Evolutionary conservation across 1,139 yeast species (phyloP).

Genomic region (Geotrichum aggregatum): DNA sequence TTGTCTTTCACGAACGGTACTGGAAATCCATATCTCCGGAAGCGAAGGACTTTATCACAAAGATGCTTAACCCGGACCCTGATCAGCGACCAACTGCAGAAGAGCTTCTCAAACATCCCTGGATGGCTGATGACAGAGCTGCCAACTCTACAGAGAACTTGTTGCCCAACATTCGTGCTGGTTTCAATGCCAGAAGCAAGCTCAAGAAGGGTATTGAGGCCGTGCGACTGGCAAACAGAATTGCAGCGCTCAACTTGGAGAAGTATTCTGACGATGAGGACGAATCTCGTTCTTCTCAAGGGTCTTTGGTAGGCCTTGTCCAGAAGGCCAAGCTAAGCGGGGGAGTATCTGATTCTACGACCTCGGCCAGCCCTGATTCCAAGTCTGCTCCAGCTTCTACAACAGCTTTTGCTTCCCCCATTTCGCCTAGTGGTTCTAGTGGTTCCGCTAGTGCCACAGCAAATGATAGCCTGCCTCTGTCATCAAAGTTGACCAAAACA

Average conservation of each 20-base stretch:
- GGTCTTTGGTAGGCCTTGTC: neutral
- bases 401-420: neutral
- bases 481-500: neutral
- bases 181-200: slow-evolving; percentile 79
- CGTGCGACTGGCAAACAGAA: slow-evolving; percentile 69
- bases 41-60: slow-evolving; percentile 68
- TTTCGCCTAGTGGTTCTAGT: slow-evolving; percentile 18
- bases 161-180: slow-evolving; percentile 61
- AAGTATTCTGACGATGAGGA: slow-evolving; percentile 53
- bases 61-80: slow-evolving; percentile 64
- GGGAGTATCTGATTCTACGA: neutral
- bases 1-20: slow-evolving; percentile 79
- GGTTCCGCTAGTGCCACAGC: slow-evolving; percentile 9
- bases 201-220: slow-evolving; percentile 83
- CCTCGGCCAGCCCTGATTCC: slow-evolving; percentile 12
- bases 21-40: slow-evolving; percentile 75
- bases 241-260: slow-evolving; percentile 55
- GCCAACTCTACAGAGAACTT: slow-evolving; percentile 50
- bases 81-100: slow-evolving; percentile 61
- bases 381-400: neutral
- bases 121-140: slow-evolving; percentile 56
- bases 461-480: neutral
- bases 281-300: slow-evolving; percentile 37
- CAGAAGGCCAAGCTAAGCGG: neutral
- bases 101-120: slow-evolving; percentile 60